Evolutionary conservation across 2,329 filamentous ascomycete species (phyloP).

Genomic region (Emergomyces orientalis): DNA sequence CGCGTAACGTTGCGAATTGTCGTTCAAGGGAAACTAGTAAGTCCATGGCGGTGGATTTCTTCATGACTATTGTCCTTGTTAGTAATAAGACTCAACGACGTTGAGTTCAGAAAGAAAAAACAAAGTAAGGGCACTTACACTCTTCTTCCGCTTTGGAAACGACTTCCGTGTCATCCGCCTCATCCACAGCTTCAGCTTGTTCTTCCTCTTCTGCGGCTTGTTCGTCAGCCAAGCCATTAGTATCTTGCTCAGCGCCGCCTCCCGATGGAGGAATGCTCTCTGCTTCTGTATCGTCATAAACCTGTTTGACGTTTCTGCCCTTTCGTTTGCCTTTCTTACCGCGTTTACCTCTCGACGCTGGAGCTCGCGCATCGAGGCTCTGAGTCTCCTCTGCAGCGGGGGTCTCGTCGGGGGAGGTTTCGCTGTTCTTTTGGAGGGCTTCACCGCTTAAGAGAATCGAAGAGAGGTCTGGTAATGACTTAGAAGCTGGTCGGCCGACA

Average conservation of each 20-base stretch:
- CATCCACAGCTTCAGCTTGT: slow-evolving; percentile 39
- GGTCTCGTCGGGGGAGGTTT: slow-evolving; percentile 22
- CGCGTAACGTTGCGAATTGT: slow-evolving; percentile 78
- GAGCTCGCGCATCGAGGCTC: slow-evolving; percentile 24
- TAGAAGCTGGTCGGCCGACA: background rate
- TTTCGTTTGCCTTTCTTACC: slow-evolving; percentile 40
- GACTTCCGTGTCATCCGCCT: slow-evolving; percentile 37
- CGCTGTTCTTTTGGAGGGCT: slow-evolving; percentile 5
- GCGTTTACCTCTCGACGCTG: slow-evolving; percentile 31
- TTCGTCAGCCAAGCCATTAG: slow-evolving; percentile 38
- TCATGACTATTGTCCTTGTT: slow-evolving; percentile 50
- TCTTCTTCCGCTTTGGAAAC: slow-evolving; percentile 46
- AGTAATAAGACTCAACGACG: slow-evolving; percentile 13
- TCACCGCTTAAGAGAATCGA: background rate
- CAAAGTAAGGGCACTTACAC: slow-evolving; percentile 29
- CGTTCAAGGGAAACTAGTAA: slow-evolving; percentile 73
- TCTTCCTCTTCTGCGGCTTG: slow-evolving; percentile 43
- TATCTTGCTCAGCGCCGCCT: slow-evolving; percentile 27
- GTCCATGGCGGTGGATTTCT: slow-evolving; percentile 70
- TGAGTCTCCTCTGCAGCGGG: slow-evolving; percentile 24
- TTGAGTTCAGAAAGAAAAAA: background rate
- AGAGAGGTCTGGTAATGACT: slow-evolving; percentile 6
- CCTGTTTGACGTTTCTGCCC: slow-evolving; percentile 34
- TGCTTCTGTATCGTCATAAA: slow-evolving; percentile 29
- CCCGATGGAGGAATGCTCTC: slow-evolving; percentile 21